Conservation (phyloP, 805 yeast genomes). For the Teunomyces panamensis region DNA sequence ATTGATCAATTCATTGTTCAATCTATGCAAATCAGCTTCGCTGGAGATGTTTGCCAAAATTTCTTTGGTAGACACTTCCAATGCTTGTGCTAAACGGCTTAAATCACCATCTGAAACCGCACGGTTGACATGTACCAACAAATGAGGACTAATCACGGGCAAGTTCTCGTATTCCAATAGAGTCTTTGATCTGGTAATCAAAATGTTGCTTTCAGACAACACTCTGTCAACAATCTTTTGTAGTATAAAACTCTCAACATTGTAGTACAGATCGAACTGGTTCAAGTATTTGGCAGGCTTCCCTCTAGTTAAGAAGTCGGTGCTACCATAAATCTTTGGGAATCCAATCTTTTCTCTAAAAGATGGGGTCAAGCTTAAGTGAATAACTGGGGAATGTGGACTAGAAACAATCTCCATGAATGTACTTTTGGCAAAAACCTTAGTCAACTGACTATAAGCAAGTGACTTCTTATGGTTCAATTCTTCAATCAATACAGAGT, state of each 20-base stretch:
- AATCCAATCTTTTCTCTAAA: constrained; percentile 44
- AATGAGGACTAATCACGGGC: constrained; percentile 46
- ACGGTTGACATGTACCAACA: constrained; percentile 29
- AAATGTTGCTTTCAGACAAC: constrained; percentile 48
- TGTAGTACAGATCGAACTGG: constrained; percentile 41
- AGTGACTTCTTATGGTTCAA: constrained; percentile 32
- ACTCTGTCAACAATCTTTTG: constrained; percentile 63
- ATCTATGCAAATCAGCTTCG: constrained; percentile 23
- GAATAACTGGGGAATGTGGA: constrained; percentile 63
- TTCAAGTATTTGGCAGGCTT: constrained; percentile 41
- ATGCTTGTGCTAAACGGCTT: constrained; percentile 18
- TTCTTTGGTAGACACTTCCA: constrained; percentile 20
- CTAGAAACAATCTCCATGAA: constrained; percentile 55
- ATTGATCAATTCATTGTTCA: constrained; percentile 14
- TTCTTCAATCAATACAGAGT: constrained; percentile 26
- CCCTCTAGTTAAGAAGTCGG: constrained; percentile 41
- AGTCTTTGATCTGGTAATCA: constrained; percentile 62
- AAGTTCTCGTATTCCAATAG: constrained; percentile 71
- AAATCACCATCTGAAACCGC: constrained; percentile 29
- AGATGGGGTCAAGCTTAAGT: constrained; percentile 54
- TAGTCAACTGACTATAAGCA: constrained; percentile 40
- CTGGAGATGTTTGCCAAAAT: constrained; percentile 11
- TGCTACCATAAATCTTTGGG: constrained; percentile 51
- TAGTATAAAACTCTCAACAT: constrained; percentile 57
- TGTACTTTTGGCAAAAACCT: constrained; percentile 31